Evolutionary conservation across 495 filamentous ascomycete species (phyloP), one percentile per base, ranked within the genome.

Genomic region (Neurospora sp.): DNA sequence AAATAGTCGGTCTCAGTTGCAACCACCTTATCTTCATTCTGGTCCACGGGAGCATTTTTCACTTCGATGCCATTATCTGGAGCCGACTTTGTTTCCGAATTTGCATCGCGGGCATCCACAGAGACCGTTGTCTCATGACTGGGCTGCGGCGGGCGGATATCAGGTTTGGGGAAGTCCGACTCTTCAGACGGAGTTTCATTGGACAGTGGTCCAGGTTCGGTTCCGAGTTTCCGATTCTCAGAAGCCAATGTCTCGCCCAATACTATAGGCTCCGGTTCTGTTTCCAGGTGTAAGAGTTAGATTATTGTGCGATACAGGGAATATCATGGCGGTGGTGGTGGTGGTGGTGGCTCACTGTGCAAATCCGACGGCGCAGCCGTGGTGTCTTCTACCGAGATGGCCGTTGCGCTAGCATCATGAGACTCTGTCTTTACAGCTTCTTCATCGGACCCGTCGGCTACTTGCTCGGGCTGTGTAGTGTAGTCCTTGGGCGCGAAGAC

Each of bases 91-190:
- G 37, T 71, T 37, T 62, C 77, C 74, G 78, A 71, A 38, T 6
- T 48, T 34, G 19, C 6, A 45, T 19, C 34, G 39, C 31, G 42
- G 21, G n/a, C 40, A 42, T 70, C 19, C 19, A 28, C 69, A 66
- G 54, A 66, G 15, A 66, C 54, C 54, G 31, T 48, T 37, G 48
- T 31, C 9, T 40, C 36, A 42, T 74, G 8, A 39, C 28, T 73
- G 73, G 73, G 43, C 37, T 39, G 71, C 71, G 72, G 42, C 28
- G 19, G 13, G 69, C 73, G 77, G 79, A 77, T 40, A 69, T 74
- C 70, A 40, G 43, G 3, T 59, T 73, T 75, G 76, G 75, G 73
- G 76, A 74, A 76, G 76, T 80, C 77, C 76, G 79, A 69, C 39
- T 15, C 17, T 42, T 28, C 37, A 39, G 59, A 13, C 7, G 11